Conservation (phyloP, 768 basidiomycete genomes). For the Heimioporus sp. region DNA sequence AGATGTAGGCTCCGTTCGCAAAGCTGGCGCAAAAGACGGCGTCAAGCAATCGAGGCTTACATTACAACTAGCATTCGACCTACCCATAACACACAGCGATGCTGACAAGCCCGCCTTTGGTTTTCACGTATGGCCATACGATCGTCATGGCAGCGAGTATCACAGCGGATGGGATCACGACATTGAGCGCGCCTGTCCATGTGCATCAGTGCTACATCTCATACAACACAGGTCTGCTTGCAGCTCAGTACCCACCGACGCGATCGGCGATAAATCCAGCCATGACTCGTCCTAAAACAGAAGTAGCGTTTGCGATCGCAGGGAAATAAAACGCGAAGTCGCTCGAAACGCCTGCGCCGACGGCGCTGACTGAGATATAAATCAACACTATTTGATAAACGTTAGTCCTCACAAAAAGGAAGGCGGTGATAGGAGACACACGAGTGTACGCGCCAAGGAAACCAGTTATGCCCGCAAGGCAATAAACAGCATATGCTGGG, state of each 20-base stretch:
- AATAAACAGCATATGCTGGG: conserved; percentile 53
- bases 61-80: conserved; percentile 8
- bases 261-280: conserved; percentile 55
- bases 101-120: conserved; percentile 43
- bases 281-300: conserved; percentile 56
- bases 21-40: conserved; percentile 37
- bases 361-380: conserved; percentile 62
- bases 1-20: conserved; percentile 59
- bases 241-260: conserved; percentile 36
- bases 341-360: conserved; percentile 43
- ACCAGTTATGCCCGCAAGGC: conserved; percentile 48
- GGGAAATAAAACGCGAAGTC: conserved; percentile 63
- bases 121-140: conserved; percentile 65
- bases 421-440: conserved; percentile 20
- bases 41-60: too few species aligned
- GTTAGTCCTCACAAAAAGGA: conserved; percentile 1
- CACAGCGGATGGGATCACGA: conserved; percentile 63
- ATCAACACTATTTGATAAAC: conserved; percentile 49
- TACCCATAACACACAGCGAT: conserved; percentile 67
- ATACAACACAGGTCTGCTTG: background rate
- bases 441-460: conserved; percentile 75
- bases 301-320: conserved; percentile 65
- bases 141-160: conserved; percentile 59
- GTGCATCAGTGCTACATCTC: background rate
- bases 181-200: conserved; percentile 56